phyloP scores from a whole-genome alignment of 805 yeast genomes.

The Candida morakotiae region DNA sequence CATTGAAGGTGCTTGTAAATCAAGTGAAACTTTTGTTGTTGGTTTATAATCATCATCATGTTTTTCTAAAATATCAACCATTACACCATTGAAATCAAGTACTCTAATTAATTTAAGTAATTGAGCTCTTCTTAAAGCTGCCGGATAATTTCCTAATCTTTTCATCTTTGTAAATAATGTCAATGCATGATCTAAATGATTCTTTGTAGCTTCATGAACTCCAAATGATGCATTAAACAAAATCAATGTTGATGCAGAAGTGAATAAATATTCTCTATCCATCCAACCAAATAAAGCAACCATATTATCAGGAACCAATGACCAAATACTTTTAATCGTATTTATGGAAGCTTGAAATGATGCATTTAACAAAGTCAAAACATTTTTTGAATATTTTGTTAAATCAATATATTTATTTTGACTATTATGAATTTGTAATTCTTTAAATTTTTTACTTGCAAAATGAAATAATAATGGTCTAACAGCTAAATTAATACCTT shows the following conservation, averaged over 20 bases:
- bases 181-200: conserved; percentile 70
- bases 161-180: conserved; percentile 70
- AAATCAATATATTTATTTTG: conserved; percentile 57
- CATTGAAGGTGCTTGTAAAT: conserved; percentile 4
- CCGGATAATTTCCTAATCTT: conserved; percentile 75
- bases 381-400: conserved; percentile 62
- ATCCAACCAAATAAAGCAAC: conserved; percentile 84
- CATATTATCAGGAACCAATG: conserved; percentile 70
- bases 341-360: conserved; percentile 79
- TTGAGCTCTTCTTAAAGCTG: conserved; percentile 70
- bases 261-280: conserved; percentile 80
- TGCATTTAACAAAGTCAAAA: conserved; percentile 66
- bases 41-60: conserved; percentile 47
- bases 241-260: conserved; percentile 69
- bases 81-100: conserved; percentile 64
- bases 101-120: conserved; percentile 59
- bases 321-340: conserved; percentile 71
- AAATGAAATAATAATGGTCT: conserved; percentile 75
- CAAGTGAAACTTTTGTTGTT: not conserved
- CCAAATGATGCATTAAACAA: conserved; percentile 79
- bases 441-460: conserved; percentile 61
- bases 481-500: conserved; percentile 75
- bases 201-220: conserved; percentile 69
- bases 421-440: conserved; percentile 33
- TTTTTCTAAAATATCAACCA: conserved; percentile 51